Percentiles rank a stretch among this genome's conserved stretches.
Evolutionary conservation across 2,329 filamentous ascomycete species (phyloP).

Genomic region (Colletotrichum sublineola): DNA sequence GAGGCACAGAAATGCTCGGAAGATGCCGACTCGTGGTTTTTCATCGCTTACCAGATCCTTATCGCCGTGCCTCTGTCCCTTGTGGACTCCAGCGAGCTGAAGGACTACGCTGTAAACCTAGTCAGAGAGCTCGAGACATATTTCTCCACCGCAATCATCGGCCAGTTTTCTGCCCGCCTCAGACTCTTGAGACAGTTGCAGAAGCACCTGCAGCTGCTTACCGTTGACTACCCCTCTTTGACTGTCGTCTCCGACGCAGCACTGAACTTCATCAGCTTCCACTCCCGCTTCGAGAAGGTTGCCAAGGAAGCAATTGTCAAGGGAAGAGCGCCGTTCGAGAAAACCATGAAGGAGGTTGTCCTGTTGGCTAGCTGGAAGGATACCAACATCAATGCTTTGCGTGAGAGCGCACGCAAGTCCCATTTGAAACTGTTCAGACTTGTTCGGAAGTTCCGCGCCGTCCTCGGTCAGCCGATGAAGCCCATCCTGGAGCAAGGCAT

Average conservation of each 20-base stretch:
- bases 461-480: conserved; percentile 83
- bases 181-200: conserved; percentile 75
- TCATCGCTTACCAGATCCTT: conserved; percentile 91
- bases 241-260: conserved; percentile 73
- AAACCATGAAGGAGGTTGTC: conserved; percentile 92
- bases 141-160: conserved; percentile 82
- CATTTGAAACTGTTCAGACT: conserved; percentile 93
- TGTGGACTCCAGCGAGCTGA: conserved; percentile 70
- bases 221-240: conserved; percentile 70
- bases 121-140: conserved; percentile 84
- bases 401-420: conserved; percentile 89
- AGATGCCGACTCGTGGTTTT: conserved; percentile 94
- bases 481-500: conserved; percentile 71
- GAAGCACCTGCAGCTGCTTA: conserved; percentile 74
- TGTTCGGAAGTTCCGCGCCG: conserved; percentile 87
- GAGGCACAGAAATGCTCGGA: conserved; percentile 82
- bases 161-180: conserved; percentile 83
- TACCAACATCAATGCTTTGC: conserved; percentile 90
- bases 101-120: conserved; percentile 75
- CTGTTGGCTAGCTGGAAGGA: conserved; percentile 98
- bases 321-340: conserved; percentile 84
- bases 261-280: conserved; percentile 82
- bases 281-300: conserved; percentile 75
- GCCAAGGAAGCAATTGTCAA: conserved; percentile 75
- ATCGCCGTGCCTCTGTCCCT: conserved; percentile 81